Percentiles rank a stretch among this genome's conserved stretches.
These are phyloP conservation scores for Aspergillus heteromorphus DNA, from an alignment of 495 filamentous ascomycete genomes.

Conservation along the genomic window DNA sequence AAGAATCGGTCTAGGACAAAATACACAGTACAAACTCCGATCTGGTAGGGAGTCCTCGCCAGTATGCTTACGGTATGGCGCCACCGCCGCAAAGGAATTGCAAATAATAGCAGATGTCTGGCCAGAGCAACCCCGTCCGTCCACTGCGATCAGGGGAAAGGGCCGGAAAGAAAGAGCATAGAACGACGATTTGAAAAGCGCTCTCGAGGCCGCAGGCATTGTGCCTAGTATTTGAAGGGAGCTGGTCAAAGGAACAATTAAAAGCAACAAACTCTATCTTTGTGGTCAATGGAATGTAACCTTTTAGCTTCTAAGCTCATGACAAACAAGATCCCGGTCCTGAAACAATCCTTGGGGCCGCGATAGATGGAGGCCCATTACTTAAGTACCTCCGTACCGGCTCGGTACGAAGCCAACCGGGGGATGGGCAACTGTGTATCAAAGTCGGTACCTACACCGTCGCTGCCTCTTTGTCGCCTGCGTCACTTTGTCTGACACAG, in stretches of 20 bases:
- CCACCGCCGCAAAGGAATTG: conserved; percentile 1
- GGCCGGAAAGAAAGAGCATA: background rate
- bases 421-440: no score
- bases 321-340: conserved; percentile 1
- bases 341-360: conserved; percentile 1
- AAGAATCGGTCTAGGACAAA: background rate
- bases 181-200: background rate
- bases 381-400: background rate
- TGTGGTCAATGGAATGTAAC: background rate
- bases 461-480: background rate
- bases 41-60: conserved; percentile 4
- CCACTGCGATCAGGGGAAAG: background rate
- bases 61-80: conserved; percentile 6
- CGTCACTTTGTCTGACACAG: conserved; percentile 10
- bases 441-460: no score
- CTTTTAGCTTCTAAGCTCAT: background rate
- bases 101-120: background rate
- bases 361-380: no score
- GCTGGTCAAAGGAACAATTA: background rate
- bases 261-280: background rate
- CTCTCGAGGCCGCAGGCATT: background rate
- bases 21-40: conserved; percentile 5
- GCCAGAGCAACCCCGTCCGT: background rate
- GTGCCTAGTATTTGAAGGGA: background rate
- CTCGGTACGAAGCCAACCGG: background rate